Evolutionary conservation across 2,329 filamentous ascomycete species (phyloP).

Genomic region (Penicillium fuscoglaucum): DNA sequence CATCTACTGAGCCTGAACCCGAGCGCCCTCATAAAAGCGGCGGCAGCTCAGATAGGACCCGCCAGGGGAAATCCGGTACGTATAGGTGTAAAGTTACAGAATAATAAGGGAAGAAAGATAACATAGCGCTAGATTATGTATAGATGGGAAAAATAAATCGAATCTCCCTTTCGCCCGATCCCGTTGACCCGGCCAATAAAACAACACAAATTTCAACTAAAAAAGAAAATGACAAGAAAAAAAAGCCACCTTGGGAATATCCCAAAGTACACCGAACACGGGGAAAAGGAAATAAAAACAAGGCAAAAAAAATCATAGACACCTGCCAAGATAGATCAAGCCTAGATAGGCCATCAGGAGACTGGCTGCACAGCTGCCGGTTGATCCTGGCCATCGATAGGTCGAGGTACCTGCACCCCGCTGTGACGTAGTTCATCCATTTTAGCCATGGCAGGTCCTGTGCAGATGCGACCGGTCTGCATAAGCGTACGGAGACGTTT

Average conservation of each 20-base stretch:
- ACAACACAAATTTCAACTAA: conserved; percentile 6
- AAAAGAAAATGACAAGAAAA: conserved; percentile 13
- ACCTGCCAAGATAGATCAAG: background rate
- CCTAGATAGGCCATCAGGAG: conserved; percentile 23
- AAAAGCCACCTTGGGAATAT: background rate
- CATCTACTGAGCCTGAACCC: no score
- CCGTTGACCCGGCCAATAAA: conserved; percentile 23
- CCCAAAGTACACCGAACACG: background rate
- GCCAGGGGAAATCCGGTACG: no score
- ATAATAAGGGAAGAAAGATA: background rate
- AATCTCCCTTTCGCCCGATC: conserved; percentile 22
- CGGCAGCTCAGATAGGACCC: no score
- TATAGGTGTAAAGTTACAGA: background rate
- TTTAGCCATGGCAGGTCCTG: conserved; percentile 39
- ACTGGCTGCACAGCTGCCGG: conserved; percentile 34
- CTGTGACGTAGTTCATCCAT: conserved; percentile 36
- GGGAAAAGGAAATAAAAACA: conserved; percentile 1
- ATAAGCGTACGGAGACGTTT: conserved; percentile 50
- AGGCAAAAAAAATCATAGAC: background rate
- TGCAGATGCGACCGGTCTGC: conserved; percentile 45
- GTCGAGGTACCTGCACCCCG: conserved; percentile 33
- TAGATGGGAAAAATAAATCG: conserved; percentile 5
- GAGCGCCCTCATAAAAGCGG: no score
- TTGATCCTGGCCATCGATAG: conserved; percentile 29
- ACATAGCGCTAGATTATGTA: conserved; percentile 13